Conservation (phyloP, 164 flowering plant genomes). For the Dillenia suffruticosa region DNA sequence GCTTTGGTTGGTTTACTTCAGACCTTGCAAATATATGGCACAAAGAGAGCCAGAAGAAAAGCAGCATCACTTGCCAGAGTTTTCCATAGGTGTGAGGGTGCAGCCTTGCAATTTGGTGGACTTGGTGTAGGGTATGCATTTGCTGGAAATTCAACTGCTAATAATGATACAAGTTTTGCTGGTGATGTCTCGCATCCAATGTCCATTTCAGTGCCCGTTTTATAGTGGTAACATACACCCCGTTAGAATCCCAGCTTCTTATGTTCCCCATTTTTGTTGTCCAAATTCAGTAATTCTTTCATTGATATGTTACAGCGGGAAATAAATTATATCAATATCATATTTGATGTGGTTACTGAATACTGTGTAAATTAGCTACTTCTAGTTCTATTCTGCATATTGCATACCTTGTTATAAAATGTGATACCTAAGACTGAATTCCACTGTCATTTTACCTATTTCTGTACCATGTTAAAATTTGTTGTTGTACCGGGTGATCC, state of each 20-base stretch:
- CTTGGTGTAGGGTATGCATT: conserved; percentile 51
- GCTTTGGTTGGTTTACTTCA: conserved; percentile 73
- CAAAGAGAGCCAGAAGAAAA: conserved; percentile 85
- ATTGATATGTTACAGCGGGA: conserved; percentile 26
- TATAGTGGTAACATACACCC: conserved; percentile 31
- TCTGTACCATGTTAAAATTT: too few relatives aligned
- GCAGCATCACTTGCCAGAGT: conserved; percentile 94
- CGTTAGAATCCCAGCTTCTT: conserved; percentile 2
- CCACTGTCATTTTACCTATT: too few relatives aligned
- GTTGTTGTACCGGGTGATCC: too few relatives aligned
- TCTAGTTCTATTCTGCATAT: too few relatives aligned
- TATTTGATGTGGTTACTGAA: conserved; percentile 4
- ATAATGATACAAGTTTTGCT: conserved; percentile 39
- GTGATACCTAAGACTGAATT: too few relatives aligned
- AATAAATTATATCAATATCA: conserved; percentile 22
- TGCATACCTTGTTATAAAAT: too few relatives aligned
- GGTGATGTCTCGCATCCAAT: conserved; percentile 50
- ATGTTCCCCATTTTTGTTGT: conserved; percentile 23
- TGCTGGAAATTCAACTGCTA: conserved; percentile 46
- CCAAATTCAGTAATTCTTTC: conserved; percentile 42
- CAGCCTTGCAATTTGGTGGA: conserved; percentile 45
- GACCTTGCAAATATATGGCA: conserved; percentile 66
- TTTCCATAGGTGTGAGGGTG: conserved; percentile 69
- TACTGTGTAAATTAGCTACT: too few relatives aligned
- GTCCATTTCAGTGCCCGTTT: conserved; percentile 66